Evolutionary conservation across 1,284 basidiomycete species (phyloP).

Genomic region (Rhodotorula sp.): DNA sequence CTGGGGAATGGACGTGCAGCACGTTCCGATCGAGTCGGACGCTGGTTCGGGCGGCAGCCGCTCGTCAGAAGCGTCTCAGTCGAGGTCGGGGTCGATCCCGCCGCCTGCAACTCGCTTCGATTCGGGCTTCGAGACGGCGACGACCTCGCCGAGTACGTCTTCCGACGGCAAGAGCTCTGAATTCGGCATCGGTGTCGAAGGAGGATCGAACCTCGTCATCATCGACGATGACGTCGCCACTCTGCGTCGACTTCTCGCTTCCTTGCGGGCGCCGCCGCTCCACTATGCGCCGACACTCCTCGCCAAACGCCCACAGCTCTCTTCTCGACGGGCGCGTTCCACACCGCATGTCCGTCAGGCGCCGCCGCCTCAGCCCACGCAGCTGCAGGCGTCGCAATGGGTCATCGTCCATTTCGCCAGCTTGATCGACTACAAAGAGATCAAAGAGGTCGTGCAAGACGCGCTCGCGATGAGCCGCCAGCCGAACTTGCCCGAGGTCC

Average conservation of each 20-base stretch:
- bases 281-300: conserved; percentile 35
- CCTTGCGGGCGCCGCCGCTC: conserved; percentile 35
- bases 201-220: conserved; percentile 60
- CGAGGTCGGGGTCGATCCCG: neutral
- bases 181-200: conserved; percentile 14
- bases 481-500: conserved; percentile 67
- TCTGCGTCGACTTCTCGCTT: conserved; percentile 63
- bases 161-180: neutral
- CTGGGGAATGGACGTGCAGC: conserved; percentile 88
- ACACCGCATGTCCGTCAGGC: conserved; percentile 66
- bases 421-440: conserved; percentile 77
- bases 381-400: conserved; percentile 25
- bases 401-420: conserved; percentile 88
- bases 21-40: conserved; percentile 60
- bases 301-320: conserved; percentile 70
- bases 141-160: conserved; percentile 2
- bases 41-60: conserved; percentile 9
- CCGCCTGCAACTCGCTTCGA: conserved; percentile 31
- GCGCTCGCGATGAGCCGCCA: conserved; percentile 57
- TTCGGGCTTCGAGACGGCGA: conserved; percentile 40
- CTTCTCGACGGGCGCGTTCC: conserved; percentile 65
- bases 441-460: conserved; percentile 78
- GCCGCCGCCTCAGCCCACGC: conserved; percentile 28
- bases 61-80: neutral
- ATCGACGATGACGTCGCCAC: conserved; percentile 83